Base-by-base conservation (phyloP, 192 early-diverging fungal species). In the Kickxella alabastrina region DNA sequence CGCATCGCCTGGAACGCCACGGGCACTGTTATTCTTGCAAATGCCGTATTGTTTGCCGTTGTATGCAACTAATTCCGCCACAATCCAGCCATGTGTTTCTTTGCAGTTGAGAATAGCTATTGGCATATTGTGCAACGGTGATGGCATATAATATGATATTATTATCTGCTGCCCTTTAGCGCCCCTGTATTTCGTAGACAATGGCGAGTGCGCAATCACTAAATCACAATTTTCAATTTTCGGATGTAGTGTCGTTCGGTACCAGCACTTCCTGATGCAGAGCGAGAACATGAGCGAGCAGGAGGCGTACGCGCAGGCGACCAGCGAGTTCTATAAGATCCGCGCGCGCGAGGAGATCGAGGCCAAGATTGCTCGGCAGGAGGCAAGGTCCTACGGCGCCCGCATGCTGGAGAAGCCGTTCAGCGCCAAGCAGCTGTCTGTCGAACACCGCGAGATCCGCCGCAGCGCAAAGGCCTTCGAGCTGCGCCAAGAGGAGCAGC, bases 221-320 rank as follows among this genome's bases (percentile, higher is more conserved):
- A n/a, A n/a, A n/a, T n/a, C n/a, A n/a, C n/a, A n/a, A n/a, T n/a
- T n/a, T n/a, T n/a, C n/a, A n/a, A n/a, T n/a, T n/a, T n/a, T n/a
- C n/a, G n/a, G 23, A 32, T 82, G 90, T 96, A 49, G 74, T 31
- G 74, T 77, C 13, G 83, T 96, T 42, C 86, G 87, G 65, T 80
- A 89, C 65, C 88, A 93, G 67, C 40, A 89, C 50, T 82, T 88
- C 70, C 75, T 93, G 36, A 91, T 92, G 82, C 62, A 75, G 24
- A 43, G 37, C 14, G 49, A 77, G 43, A 79, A 79, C 28, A 66
- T 87, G 58, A 67, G 84, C 19, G 80, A 87, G 65, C 79, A 84
- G 54, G 81, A 84, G 34, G 92, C 94, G 14, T 97, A 97, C 52
- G 79, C 77, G 32, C 75, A 79, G 41, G 88, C 88, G 18, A 85